Evolutionary conservation across 2,329 filamentous ascomycete species (phyloP).

Genomic region (Onygenales sp.): DNA sequence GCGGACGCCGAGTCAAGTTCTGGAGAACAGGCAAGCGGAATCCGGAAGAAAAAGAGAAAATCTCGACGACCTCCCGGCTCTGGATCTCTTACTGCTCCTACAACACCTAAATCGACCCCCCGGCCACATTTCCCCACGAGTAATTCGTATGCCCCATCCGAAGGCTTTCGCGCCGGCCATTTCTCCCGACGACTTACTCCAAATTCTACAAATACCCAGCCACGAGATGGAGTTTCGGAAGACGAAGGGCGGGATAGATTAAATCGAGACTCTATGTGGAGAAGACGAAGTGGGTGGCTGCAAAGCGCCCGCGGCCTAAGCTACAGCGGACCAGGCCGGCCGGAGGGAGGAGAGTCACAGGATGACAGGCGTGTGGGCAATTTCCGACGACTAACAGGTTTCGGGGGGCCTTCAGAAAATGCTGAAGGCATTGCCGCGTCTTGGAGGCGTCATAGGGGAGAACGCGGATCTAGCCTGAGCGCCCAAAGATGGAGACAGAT

Average conservation of each 20-base stretch:
- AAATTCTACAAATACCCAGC: constrained; percentile 47
- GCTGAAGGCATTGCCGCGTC: constrained; percentile 55
- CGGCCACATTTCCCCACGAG: constrained; percentile 29
- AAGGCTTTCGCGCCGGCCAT: constrained; percentile 38
- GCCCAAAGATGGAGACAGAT: constrained; percentile 87
- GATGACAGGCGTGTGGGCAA: constrained; percentile 52
- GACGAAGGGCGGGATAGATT: constrained; percentile 62
- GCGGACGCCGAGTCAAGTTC: constrained; percentile 80
- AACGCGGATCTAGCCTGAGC: constrained; percentile 60
- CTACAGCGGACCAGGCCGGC: constrained; percentile 33
- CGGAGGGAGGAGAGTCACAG: constrained; percentile 43
- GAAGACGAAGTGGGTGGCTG: constrained; percentile 52
- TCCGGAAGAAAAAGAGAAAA: constrained; percentile 53
- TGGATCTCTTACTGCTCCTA: constrained; percentile 55
- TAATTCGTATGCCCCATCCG: constrained; percentile 39
- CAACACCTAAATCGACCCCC: constrained; percentile 47
- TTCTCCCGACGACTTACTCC: constrained; percentile 58
- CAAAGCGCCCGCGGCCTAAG: constrained; percentile 35
- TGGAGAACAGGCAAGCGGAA: constrained; percentile 54
- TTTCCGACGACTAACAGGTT: constrained; percentile 54
- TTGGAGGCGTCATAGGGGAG: constrained; percentile 40
- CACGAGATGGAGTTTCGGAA: constrained; percentile 60
- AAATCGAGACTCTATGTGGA: constrained; percentile 46
- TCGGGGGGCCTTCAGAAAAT: constrained; percentile 54
- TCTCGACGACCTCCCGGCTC: constrained; percentile 49